Evolutionary conservation across 2,329 filamentous ascomycete genomes (phyloP), one percentile per base, ranked within the genome.

Genomic region (Lecanicillium sp.): DNA sequence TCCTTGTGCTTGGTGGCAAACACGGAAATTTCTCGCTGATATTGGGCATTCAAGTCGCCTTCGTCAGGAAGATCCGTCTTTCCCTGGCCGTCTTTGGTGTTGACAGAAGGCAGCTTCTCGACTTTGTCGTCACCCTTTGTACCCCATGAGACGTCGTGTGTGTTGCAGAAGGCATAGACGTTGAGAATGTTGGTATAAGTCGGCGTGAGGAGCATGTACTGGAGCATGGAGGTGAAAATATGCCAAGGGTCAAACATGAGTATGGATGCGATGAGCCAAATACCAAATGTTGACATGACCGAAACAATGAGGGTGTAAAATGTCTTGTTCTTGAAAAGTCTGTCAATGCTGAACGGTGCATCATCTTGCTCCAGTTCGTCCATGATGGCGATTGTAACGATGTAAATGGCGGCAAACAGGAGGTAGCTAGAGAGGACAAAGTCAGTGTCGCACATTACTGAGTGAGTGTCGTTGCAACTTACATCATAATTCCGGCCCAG

Each of bases 221-320:
- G 92, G 35, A 88, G 61, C 62, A 96, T 87, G 42, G 83, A 81
- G n/a, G 92, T 96, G 60, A 95, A 74, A 88, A 98, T 96, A 66
- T 98, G 92, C 90, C 92, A 98, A 4, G 92, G 92, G 59, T 98
- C 92, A 61, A 96, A 80, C 80, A 96, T 96, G 49, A 98, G 70
- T 48, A 98, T 71, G 8, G 88, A 95, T 1, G 87, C 84, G 36
- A 98, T 65, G 43, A 96, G 75, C 83, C 89, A 98, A 53, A 98
- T 80, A 45, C 94, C 73, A 57, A 92, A 98, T 0, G 92, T 98
- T 9, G 88, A 92, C 52, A 85, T 75, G 53, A 96, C 76, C 1
- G 89, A 95, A 37, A 98, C 79, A 51, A 98, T 92, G 46, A 98
- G 74, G 25, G 87, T 94, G 62, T 92, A 88, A 67, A 98, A 96